Percentiles rank a stretch among this genome's conserved stretches.
These are phyloP conservation scores for Excoecaria cochinchinensis DNA, from an alignment of 345 rosid genomes.

Conservation along the genomic window DNA sequence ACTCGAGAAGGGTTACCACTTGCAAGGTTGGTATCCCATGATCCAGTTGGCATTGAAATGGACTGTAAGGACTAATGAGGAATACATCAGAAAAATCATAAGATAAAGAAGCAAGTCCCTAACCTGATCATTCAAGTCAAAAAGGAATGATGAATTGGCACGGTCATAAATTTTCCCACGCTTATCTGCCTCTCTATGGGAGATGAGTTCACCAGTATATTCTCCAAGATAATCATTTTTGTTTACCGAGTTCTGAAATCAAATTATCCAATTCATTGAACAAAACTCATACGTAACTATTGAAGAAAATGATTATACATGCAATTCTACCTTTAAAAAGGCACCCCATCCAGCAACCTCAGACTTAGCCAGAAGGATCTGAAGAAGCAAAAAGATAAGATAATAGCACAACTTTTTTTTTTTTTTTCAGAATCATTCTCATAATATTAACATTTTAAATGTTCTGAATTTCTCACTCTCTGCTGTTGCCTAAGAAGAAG, in stretches of 20 bases:
- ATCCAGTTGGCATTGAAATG: not conserved
- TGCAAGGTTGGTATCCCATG: not conserved
- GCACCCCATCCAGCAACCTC: constrained; percentile 99
- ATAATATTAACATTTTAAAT: not conserved
- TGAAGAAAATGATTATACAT: not conserved
- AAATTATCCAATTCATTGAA: constrained; percentile 19
- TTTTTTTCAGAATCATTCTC: not conserved
- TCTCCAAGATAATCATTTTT: constrained; percentile 98
- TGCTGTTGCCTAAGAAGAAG: constrained; percentile 77
- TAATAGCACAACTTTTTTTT: not conserved
- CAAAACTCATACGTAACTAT: constrained; percentile 14
- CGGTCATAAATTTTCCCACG: constrained; percentile 98
- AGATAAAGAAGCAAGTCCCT: constrained; percentile 13
- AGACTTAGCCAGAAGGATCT: constrained; percentile 90
- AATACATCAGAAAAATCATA: not conserved
- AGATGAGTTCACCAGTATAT: constrained; percentile 93
- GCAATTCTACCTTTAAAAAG: constrained; percentile 69
- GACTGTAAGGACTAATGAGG: not conserved
- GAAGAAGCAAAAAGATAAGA: constrained; percentile 25
- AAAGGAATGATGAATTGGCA: constrained; percentile 94
- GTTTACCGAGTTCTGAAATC: constrained; percentile 81
- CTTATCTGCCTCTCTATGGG: constrained; percentile 95
- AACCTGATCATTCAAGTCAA: constrained; percentile 99
- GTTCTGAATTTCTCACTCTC: constrained; percentile 46
- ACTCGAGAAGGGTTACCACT: not conserved